A percentile compares a stretch with the other conserved stretches of the same genome.
Conservation (phyloP, 23 red algal species). For the Rhodosorus marinus region DNA sequence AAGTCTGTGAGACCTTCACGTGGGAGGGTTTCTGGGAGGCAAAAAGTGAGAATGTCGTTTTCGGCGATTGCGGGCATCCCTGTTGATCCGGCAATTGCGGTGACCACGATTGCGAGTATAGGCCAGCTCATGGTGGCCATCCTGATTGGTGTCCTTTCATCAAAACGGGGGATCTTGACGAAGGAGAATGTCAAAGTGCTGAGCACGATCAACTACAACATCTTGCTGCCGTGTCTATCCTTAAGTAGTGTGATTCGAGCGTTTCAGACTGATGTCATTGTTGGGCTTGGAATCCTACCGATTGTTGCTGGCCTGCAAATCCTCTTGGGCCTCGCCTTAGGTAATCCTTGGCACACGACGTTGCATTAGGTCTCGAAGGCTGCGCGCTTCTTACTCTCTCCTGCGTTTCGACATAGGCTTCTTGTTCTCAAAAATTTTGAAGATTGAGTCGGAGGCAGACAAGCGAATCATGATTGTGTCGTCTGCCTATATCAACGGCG, state of each 20-base stretch:
- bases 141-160: constrained; percentile 2
- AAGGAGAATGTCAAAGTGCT: constrained; percentile 1
- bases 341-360: not conserved
- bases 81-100: no score
- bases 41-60: no score
- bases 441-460: no score
- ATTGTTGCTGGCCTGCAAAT: constrained; percentile 18
- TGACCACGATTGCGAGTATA: no score
- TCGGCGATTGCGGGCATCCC: no score
- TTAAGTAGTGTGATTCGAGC: constrained; percentile 24
- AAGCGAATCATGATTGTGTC: constrained; percentile 11
- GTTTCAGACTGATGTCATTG: not conserved
- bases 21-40: no score
- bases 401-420: no score
- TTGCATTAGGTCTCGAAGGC: constrained; percentile 1
- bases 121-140: not conserved
- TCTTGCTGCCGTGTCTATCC: constrained; percentile 28
- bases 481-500: constrained; percentile 21
- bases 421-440: no score
- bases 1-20: no score
- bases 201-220: constrained; percentile 9
- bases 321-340: constrained; percentile 1
- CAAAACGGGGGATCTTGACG: not conserved
- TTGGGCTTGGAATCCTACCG: constrained; percentile 4
- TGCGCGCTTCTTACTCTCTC: no score